These are phyloP conservation scores for Auricularia heimuer DNA, from an alignment of 768 basidiomycete genomes.

Conservation along the genomic window DNA sequence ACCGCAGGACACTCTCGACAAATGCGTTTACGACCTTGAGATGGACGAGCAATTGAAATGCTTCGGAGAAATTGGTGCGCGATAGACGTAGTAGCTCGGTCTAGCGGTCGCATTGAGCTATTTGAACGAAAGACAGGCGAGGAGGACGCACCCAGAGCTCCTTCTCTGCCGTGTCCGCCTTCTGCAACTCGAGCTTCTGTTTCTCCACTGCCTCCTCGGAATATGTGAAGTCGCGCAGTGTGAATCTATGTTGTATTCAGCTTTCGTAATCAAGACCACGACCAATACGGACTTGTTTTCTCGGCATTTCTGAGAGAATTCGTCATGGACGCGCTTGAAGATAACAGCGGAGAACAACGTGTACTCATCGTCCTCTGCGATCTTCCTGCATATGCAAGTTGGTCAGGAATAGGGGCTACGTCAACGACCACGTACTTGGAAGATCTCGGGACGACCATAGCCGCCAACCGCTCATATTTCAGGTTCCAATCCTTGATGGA, in stretches of 20 bases:
- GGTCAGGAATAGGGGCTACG: conserved; percentile 8
- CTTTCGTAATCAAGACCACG: no score
- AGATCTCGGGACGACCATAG: conserved; percentile 91
- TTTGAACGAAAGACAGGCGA: not conserved
- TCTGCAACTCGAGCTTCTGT: conserved; percentile 70
- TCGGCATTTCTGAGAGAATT: conserved; percentile 86
- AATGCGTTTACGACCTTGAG: conserved; percentile 86
- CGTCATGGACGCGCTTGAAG: conserved; percentile 85
- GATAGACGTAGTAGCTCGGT: conserved; percentile 84
- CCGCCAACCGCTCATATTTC: conserved; percentile 78
- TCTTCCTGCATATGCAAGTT: conserved; percentile 35
- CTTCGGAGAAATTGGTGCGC: conserved; percentile 93
- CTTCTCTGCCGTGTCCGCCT: conserved; percentile 80
- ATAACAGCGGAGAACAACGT: conserved; percentile 75
- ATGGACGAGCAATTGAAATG: conserved; percentile 88
- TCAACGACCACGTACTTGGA: conserved; percentile 50
- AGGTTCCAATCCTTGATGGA: conserved; percentile 78
- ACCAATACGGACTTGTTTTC: conserved; percentile 71
- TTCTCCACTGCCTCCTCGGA: conserved; percentile 73
- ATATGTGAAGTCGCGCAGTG: conserved; percentile 88
- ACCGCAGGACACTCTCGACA: conserved; percentile 90
- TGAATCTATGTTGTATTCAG: conserved; percentile 47
- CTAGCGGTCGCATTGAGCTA: conserved; percentile 30
- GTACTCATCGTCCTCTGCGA: conserved; percentile 84
- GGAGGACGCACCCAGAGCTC: conserved; percentile 78